Percentiles rank a stretch among this genome's conserved stretches.
Conservation (phyloP, 257 asterid species). For the Solanum clarkiae region DNA sequence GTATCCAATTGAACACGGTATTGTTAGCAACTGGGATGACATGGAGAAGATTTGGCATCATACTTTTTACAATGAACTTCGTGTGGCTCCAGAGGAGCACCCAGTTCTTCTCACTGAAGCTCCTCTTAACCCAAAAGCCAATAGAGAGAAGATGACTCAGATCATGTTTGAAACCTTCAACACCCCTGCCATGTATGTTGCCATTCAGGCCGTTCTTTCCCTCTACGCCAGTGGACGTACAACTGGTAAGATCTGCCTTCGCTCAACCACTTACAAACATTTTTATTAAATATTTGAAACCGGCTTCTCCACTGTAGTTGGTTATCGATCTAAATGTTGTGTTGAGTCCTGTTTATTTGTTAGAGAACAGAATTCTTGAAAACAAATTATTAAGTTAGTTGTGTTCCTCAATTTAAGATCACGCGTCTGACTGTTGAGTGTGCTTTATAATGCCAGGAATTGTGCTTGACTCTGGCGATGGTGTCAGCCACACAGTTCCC, state of each 20-base stretch:
- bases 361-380: not conserved
- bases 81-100: constrained; percentile 31
- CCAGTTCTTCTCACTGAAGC: constrained; percentile 25
- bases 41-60: constrained; percentile 65
- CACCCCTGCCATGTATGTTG: constrained; percentile 54
- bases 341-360: not conserved
- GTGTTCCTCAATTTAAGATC: not conserved
- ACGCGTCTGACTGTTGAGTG: not conserved
- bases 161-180: constrained; percentile 47
- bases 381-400: not conserved
- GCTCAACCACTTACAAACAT: not conserved
- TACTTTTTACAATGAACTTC: constrained; percentile 51
- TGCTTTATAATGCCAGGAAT: constrained; percentile 1
- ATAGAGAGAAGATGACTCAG: constrained; percentile 24
- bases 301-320: not conserved
- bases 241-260: constrained; percentile 14
- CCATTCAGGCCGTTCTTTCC: constrained; percentile 46
- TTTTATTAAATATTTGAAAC: not conserved
- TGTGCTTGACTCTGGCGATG: constrained; percentile 19
- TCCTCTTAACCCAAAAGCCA: constrained; percentile 20
- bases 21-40: constrained; percentile 50
- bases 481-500: constrained; percentile 23
- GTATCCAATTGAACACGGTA: constrained; percentile 48
- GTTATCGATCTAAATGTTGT: not conserved
- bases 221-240: constrained; percentile 37